These are phyloP conservation scores for Hamamelis virginiana DNA, from an alignment of 164 flowering plant genomes.

Conservation along the genomic window DNA sequence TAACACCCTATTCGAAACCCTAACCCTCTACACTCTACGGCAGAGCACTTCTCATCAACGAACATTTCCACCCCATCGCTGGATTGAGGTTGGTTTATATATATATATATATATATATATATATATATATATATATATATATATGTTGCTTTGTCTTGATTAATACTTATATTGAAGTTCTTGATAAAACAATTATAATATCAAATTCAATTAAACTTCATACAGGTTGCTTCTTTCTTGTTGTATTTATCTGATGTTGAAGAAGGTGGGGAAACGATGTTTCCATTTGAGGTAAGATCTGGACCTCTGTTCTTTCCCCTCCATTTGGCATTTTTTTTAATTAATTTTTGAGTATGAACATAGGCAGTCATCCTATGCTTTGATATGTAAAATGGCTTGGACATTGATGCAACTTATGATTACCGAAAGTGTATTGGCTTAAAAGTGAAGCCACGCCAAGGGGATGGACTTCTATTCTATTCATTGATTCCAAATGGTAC, in stretches of 20 bases:
- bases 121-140: too few relatives aligned
- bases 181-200: background rate
- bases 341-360: background rate
- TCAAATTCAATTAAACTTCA: background rate
- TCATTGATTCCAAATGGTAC: constrained; percentile 81
- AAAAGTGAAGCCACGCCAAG: constrained; percentile 84
- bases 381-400: constrained; percentile 56
- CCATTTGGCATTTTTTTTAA: background rate
- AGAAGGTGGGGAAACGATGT: constrained; percentile 92
- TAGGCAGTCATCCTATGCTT: background rate
- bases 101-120: too few relatives aligned
- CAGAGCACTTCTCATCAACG: too few relatives aligned
- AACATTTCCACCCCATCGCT: too few relatives aligned
- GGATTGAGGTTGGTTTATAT: too few relatives aligned
- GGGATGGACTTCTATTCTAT: constrained; percentile 90
- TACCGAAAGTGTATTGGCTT: constrained; percentile 58
- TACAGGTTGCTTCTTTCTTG: constrained; percentile 81
- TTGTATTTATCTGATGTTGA: too few relatives aligned
- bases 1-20: too few relatives aligned
- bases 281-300: constrained; percentile 71
- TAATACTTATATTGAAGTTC: too few relatives aligned
- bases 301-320: background rate
- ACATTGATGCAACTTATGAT: constrained; percentile 58
- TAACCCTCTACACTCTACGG: too few relatives aligned
- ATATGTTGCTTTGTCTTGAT: too few relatives aligned